Evolutionary conservation across 139 green algal species (phyloP).

Genomic region (Astrephomene gubernaculifera): DNA sequence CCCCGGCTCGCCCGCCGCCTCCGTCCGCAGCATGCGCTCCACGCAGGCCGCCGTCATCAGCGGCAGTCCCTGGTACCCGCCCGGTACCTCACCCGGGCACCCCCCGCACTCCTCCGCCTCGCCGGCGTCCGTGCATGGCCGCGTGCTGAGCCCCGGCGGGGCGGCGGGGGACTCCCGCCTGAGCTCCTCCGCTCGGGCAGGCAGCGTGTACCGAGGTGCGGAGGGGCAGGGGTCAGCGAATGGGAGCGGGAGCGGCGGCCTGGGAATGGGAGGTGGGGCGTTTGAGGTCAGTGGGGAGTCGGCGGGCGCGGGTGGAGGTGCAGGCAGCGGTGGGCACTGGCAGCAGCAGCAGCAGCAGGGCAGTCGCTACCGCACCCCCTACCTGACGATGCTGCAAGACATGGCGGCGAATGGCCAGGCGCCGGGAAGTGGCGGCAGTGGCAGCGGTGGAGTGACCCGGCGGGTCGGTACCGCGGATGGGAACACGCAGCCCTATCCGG

Average conservation of each 20-base stretch:
- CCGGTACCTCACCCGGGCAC: neutral
- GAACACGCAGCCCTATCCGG: neutral
- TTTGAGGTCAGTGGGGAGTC: conserved; percentile 7
- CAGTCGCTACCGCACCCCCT: conserved; percentile 31
- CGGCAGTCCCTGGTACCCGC: conserved; percentile 24
- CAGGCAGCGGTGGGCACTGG: neutral
- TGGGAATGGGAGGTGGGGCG: neutral
- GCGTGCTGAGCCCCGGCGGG: neutral
- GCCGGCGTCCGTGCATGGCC: neutral
- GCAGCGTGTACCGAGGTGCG: no score
- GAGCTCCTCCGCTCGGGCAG: no score
- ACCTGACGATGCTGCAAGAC: conserved; percentile 26
- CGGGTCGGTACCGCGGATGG: neutral
- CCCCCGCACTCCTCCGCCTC: neutral
- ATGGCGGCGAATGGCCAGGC: neutral
- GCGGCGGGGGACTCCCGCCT: neutral
- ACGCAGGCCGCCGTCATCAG: neutral
- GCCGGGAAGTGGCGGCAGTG: neutral
- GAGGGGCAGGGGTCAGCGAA: no score
- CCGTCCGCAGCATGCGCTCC: conserved; percentile 5
- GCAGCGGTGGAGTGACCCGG: neutral
- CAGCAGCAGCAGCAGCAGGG: neutral
- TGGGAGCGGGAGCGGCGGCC: no score
- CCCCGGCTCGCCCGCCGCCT: neutral
- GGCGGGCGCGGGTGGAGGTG: neutral